These are phyloP conservation scores for Bruguiera gymnorhiza DNA, from an alignment of 345 rosid species.

Conservation along the genomic window DNA sequence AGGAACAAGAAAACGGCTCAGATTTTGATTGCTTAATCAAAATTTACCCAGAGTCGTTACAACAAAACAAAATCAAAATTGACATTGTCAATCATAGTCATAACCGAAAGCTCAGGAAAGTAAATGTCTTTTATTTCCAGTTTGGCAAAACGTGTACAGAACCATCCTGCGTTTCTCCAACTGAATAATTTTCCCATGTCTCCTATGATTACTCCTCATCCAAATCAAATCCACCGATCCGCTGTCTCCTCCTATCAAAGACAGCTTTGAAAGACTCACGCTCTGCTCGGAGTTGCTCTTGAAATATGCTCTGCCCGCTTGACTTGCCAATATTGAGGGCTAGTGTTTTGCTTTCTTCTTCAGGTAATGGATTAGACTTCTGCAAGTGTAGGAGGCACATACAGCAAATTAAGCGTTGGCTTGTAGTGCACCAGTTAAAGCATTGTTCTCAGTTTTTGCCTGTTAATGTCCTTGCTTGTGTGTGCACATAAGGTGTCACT, in stretches of 20 bases:
- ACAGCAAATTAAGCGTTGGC: background rate
- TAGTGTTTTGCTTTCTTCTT: constrained; percentile 33
- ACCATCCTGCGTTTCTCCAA: too few species aligned
- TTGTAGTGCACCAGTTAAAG: background rate
- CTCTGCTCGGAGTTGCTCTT: constrained; percentile 78
- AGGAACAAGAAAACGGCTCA: too few species aligned
- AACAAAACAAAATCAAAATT: too few species aligned
- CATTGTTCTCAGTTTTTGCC: background rate
- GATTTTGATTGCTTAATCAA: too few species aligned
- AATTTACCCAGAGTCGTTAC: too few species aligned
- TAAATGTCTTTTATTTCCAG: too few species aligned
- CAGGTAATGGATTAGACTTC: constrained; percentile 70
- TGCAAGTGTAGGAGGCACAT: constrained; percentile 25
- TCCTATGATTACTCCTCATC: constrained; percentile 39
- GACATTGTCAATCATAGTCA: too few species aligned
- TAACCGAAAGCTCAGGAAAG: too few species aligned
- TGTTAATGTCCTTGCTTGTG: background rate
- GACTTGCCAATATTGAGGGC: constrained; percentile 38
- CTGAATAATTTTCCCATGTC: background rate
- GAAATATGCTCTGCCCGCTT: constrained; percentile 55
- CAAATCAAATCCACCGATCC: constrained; percentile 42
- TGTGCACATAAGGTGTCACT: background rate
- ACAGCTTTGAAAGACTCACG: constrained; percentile 79
- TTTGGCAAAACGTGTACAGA: too few species aligned
- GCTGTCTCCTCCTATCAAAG: constrained; percentile 65